Conservation (phyloP, 2,329 filamentous ascomycete species). For the Chrysosporium keratinophilum region DNA sequence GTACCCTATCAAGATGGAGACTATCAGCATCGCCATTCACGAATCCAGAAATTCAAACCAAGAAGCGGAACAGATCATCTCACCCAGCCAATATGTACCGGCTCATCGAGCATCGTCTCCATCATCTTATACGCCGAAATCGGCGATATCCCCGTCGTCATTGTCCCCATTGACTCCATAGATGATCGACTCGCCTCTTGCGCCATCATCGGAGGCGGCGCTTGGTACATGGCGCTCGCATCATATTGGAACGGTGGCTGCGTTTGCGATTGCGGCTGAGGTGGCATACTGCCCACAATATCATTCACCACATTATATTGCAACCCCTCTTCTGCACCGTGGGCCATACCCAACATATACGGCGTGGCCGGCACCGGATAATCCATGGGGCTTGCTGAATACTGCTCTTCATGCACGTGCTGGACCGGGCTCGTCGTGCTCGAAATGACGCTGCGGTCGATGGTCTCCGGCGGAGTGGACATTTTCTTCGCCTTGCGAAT, state of each 20-base stretch:
- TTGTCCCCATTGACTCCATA: background rate
- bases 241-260: background rate
- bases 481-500: background rate
- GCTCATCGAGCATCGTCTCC: constrained; percentile 5
- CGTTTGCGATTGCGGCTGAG: background rate
- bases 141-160: constrained; percentile 2
- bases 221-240: background rate
- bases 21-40: too few species aligned
- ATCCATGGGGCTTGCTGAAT: background rate
- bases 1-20: too few species aligned
- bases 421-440: background rate
- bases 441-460: background rate
- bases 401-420: background rate
- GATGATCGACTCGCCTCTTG: background rate
- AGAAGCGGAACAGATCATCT: background rate
- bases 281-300: background rate
- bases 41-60: background rate
- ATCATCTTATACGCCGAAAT: constrained; percentile 4
- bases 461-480: background rate
- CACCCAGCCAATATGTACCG: constrained; percentile 8
- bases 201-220: background rate
- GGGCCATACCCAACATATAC: background rate
- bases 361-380: background rate
- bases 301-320: background rate
- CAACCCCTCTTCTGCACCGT: background rate